Percentiles rank a stretch among this genome's conserved stretches.
phyloP scores from a whole-genome alignment of 2,329 filamentous ascomycete genomes.

The Trichocomaceae sp. region DNA sequence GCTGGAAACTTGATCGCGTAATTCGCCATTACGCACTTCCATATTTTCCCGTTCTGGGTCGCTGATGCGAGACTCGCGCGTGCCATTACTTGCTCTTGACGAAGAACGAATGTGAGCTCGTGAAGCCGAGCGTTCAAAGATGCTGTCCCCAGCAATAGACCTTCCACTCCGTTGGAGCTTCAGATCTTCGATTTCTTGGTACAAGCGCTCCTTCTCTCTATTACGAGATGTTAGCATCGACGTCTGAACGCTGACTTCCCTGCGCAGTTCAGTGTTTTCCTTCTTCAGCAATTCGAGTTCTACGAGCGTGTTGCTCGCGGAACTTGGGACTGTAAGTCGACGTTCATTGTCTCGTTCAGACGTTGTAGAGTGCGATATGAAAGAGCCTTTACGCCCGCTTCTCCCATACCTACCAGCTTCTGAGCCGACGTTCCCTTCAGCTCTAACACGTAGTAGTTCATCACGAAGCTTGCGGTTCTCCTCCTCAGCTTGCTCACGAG shows the following conservation, averaged over 20 bases:
- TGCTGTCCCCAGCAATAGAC: constrained; percentile 70
- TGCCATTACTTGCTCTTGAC: constrained; percentile 65
- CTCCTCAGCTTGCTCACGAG: constrained; percentile 83
- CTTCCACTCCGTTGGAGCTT: constrained; percentile 68
- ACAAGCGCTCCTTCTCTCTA: constrained; percentile 86
- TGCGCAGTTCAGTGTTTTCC: constrained; percentile 85
- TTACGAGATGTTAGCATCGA: constrained; percentile 97
- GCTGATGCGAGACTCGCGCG: constrained; percentile 57
- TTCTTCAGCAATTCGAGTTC: constrained; percentile 78
- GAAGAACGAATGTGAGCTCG: constrained; percentile 67
- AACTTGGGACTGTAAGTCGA: constrained; percentile 47
- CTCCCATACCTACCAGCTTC: constrained; percentile 27
- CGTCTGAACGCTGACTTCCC: constrained; percentile 89
- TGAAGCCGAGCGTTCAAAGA: constrained; percentile 90
- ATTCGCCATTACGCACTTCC: constrained; percentile 73
- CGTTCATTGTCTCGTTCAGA: constrained; percentile 27
- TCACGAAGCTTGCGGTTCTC: constrained; percentile 79
- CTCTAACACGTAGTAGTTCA: constrained; percentile 66
- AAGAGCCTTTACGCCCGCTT: constrained; percentile 30
- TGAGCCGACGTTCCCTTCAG: constrained; percentile 29
- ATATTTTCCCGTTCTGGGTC: constrained; percentile 79
- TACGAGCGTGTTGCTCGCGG: constrained; percentile 64
- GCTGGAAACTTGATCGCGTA: constrained; percentile 80
- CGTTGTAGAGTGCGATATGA: constrained; percentile 32
- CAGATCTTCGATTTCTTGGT: constrained; percentile 94